A percentile compares a stretch with the other conserved stretches of the same genome.
phyloP scores from a whole-genome alignment of 2,329 filamentous ascomycete species.

The Hymenoscyphus albidus region DNA sequence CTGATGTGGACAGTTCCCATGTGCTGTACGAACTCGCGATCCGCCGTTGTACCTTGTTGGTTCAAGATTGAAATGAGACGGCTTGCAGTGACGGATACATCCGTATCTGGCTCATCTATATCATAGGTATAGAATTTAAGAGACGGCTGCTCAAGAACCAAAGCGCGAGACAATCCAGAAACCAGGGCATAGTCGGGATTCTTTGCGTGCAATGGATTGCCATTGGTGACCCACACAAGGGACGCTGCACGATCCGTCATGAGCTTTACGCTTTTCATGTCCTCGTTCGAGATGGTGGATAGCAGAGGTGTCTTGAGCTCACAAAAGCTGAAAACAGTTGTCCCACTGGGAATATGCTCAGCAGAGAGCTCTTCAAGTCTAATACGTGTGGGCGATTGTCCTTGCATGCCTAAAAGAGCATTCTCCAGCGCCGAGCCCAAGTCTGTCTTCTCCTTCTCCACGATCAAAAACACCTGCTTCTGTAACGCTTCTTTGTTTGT shows the following conservation, averaged over 20 bases:
- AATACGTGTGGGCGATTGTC: neutral
- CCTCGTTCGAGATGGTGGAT: neutral
- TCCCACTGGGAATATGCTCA: neutral
- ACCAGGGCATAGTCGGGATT: constrained; percentile 9
- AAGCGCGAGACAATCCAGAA: constrained; percentile 10
- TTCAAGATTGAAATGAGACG: neutral
- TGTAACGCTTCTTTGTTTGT: neutral
- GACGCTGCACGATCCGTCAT: constrained; percentile 5
- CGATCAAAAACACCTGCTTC: neutral
- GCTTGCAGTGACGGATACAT: neutral
- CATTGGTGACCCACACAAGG: constrained; percentile 15
- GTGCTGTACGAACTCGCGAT: constrained; percentile 1
- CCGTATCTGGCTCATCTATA: neutral
- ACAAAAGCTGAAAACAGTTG: neutral
- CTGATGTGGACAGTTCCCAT: neutral
- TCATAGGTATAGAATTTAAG: constrained; percentile 14
- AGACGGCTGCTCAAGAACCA: constrained; percentile 18
- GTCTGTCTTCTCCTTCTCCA: neutral
- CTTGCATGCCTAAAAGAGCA: neutral
- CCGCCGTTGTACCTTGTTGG: neutral
- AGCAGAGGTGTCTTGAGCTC: neutral
- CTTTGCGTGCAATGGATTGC: constrained; percentile 5
- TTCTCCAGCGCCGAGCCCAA: neutral
- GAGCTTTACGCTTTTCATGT: neutral
- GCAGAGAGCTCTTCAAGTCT: neutral